A percentile compares a stretch with the other conserved stretches of the same genome.
Evolutionary conservation across 2,329 filamentous ascomycete genomes (phyloP).

Genomic region (Aspergillus latus): DNA sequence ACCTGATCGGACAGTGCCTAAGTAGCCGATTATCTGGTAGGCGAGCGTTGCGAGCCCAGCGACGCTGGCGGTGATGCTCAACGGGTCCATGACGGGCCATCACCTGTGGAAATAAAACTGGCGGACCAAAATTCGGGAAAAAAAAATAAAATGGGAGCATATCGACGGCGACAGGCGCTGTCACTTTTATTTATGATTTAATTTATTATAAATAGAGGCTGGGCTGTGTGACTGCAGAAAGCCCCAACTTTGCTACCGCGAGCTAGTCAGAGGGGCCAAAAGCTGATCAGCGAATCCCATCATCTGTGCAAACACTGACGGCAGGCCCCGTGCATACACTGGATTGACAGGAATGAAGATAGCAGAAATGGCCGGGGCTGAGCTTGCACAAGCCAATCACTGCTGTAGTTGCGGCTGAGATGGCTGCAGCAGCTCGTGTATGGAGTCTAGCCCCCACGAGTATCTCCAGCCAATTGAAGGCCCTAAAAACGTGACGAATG

Average conservation of each 20-base stretch:
- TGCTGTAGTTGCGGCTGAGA: neutral
- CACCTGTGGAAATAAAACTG: neutral
- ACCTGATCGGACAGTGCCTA: conserved; percentile 9
- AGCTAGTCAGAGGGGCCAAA: neutral
- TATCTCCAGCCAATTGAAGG: neutral
- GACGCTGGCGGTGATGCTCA: conserved; percentile 19
- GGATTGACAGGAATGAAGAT: neutral
- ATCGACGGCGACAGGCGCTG: neutral
- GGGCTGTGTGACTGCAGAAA: neutral
- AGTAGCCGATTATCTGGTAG: conserved; percentile 18
- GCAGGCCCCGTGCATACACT: neutral
- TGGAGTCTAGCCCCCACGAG: neutral
- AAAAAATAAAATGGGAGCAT: neutral
- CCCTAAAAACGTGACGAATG: neutral
- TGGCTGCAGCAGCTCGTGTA: neutral
- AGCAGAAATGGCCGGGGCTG: neutral
- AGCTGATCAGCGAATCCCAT: neutral
- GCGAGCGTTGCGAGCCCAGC: conserved; percentile 16
- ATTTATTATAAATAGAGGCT: neutral
- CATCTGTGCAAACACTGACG: too few species aligned
- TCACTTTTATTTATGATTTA: neutral
- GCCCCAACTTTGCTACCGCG: neutral
- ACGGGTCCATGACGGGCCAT: conserved; percentile 14
- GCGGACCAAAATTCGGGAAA: neutral
- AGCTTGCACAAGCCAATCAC: neutral